Conservation (phyloP, 495 filamentous ascomycete species). For the Bathelium albidoporum region DNA sequence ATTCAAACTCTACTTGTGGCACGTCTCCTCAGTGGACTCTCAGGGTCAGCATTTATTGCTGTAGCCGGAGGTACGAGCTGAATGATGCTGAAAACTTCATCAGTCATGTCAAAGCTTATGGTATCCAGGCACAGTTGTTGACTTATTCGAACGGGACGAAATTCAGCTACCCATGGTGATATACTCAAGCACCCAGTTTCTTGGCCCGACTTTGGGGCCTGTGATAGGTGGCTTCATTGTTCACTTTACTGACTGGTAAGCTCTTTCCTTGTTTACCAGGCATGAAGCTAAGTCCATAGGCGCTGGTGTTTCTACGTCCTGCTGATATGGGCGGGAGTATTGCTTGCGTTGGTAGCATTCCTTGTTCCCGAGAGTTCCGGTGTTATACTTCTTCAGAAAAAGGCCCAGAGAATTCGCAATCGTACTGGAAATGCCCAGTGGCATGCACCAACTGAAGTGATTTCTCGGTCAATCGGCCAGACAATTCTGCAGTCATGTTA, state of each 20-base stretch:
- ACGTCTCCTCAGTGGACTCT: conserved; percentile 65
- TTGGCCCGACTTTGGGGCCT: conserved; percentile 75
- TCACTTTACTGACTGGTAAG: conserved; percentile 59
- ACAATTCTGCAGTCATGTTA: conserved; percentile 76
- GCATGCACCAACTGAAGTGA: conserved; percentile 52
- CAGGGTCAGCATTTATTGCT: conserved; percentile 74
- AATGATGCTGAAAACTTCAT: conserved; percentile 29
- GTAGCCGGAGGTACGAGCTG: conserved; percentile 93
- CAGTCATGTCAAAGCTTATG: background rate
- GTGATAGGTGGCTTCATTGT: conserved; percentile 62
- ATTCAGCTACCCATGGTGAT: conserved; percentile 85
- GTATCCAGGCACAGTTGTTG: conserved; percentile 61
- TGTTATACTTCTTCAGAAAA: conserved; percentile 44
- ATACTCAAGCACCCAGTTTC: conserved; percentile 63
- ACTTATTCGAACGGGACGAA: conserved; percentile 70
- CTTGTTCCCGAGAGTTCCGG: conserved; percentile 36
- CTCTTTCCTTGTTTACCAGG: conserved; percentile 40
- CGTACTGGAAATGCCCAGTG: conserved; percentile 52
- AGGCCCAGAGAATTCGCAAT: conserved; percentile 57
- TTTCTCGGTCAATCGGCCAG: conserved; percentile 33
- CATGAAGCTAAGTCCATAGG: background rate
- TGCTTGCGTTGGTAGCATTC: conserved; percentile 34
- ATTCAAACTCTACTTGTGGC: conserved; percentile 67
- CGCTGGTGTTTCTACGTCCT: conserved; percentile 59
- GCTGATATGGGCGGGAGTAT: conserved; percentile 35